Percentiles rank a stretch among this genome's conserved stretches.
phyloP scores from a whole-genome alignment of 2,329 filamentous ascomycete species.

The Dryadomyces quercus-mongolicae region DNA sequence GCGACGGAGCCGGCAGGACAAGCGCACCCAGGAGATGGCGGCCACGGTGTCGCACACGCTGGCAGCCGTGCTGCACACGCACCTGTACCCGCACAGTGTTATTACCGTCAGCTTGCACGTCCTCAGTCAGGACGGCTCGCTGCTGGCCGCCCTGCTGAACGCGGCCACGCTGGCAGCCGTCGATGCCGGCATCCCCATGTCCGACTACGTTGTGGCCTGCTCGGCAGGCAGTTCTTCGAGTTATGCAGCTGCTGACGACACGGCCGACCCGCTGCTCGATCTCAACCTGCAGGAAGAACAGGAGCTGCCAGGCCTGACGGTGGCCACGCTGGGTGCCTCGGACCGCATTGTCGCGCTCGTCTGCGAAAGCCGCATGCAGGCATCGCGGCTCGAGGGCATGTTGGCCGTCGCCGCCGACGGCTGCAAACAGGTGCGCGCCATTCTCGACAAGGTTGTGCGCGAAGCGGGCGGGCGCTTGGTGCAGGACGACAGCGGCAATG shows the following conservation, averaged over 20 bases:
- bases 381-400: slow-evolving; percentile 77
- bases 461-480: slow-evolving; percentile 56
- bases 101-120: slow-evolving; percentile 79
- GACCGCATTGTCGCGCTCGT: slow-evolving; percentile 70
- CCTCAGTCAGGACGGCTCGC: slow-evolving; percentile 77
- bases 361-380: slow-evolving; percentile 82
- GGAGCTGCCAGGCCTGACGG: slow-evolving; percentile 79
- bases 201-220: slow-evolving; percentile 78
- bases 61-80: slow-evolving; percentile 64
- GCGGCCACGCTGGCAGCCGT: slow-evolving; percentile 84
- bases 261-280: slow-evolving; percentile 67
- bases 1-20: slow-evolving; percentile 62
- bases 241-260: slow-evolving; percentile 51
- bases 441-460: slow-evolving; percentile 70
- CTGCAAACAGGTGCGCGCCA: slow-evolving; percentile 71
- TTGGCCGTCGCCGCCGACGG: slow-evolving; percentile 84
- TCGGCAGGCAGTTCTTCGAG: slow-evolving; percentile 71
- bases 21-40: slow-evolving; percentile 73
- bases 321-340: slow-evolving; percentile 63
- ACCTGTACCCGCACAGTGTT: slow-evolving; percentile 78
- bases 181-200: slow-evolving; percentile 92
- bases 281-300: slow-evolving; percentile 70
- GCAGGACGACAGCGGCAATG: slow-evolving; percentile 6
- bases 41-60: slow-evolving; percentile 70
- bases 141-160: slow-evolving; percentile 83